Conservation (phyloP, 2,329 filamentous ascomycete genomes). For the Neonectria magnoliae region DNA sequence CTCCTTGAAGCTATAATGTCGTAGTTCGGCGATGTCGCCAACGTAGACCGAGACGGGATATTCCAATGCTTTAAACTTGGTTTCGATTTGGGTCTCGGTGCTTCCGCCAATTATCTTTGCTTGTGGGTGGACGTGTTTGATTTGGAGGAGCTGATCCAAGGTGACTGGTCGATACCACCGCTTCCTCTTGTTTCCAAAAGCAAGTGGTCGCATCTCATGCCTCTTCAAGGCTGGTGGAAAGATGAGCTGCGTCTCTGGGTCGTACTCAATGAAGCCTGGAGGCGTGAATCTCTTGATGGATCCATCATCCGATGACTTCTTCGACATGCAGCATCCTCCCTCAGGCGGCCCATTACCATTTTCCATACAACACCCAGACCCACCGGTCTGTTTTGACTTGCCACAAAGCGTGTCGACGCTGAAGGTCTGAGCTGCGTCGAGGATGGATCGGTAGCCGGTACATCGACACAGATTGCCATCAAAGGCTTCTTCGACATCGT, state of each 20-base stretch:
- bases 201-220: constrained; percentile 81
- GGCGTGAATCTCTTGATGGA: constrained; percentile 78
- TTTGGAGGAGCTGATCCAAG: constrained; percentile 86
- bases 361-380: constrained; percentile 77
- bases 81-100: constrained; percentile 97
- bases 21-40: constrained; percentile 89
- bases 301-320: constrained; percentile 58
- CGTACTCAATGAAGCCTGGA: constrained; percentile 93
- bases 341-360: constrained; percentile 56
- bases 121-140: constrained; percentile 84
- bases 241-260: constrained; percentile 92
- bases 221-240: constrained; percentile 89
- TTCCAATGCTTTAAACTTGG: constrained; percentile 95
- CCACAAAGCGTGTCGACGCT: constrained; percentile 61
- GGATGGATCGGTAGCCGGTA: constrained; percentile 92
- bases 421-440: constrained; percentile 94
- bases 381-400: constrained; percentile 56
- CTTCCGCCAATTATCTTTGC: constrained; percentile 96
- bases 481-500: constrained; percentile 94
- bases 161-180: constrained; percentile 93
- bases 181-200: constrained; percentile 94
- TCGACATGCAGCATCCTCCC: constrained; percentile 76
- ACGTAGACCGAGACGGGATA: constrained; percentile 93
- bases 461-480: constrained; percentile 96
- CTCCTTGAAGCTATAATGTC: constrained; percentile 81